phyloP scores from a whole-genome alignment of 2,329 filamentous ascomycete species.

The Penicillium nordicum region DNA sequence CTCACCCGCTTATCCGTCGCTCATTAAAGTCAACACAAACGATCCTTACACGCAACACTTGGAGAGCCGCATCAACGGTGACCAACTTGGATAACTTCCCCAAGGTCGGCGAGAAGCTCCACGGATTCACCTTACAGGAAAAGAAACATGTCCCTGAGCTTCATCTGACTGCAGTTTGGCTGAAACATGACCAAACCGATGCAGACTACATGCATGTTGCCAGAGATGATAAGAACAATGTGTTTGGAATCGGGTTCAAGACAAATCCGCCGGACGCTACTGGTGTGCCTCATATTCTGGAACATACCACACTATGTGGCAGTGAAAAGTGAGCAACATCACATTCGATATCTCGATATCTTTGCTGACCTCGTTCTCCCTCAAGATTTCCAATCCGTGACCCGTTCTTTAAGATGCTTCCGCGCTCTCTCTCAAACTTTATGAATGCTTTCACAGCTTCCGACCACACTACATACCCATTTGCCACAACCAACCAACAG shows the following conservation, averaged over 20 bases:
- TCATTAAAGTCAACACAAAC: slow-evolving; percentile 16
- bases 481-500: slow-evolving; percentile 91
- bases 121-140: slow-evolving; percentile 88
- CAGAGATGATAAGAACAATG: slow-evolving; percentile 95
- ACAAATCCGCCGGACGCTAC: slow-evolving; percentile 97
- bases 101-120: slow-evolving; percentile 75
- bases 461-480: slow-evolving; percentile 96
- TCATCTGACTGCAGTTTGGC: slow-evolving; percentile 82
- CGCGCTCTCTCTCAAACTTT: slow-evolving; percentile 95
- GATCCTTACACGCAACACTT: slow-evolving; percentile 16
- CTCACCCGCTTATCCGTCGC: slow-evolving; percentile 19
- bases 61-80: slow-evolving; percentile 54
- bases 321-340: slow-evolving; percentile 69
- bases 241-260: slow-evolving; percentile 99
- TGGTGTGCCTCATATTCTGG: slow-evolving; percentile 91
- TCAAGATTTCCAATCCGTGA: slow-evolving; percentile 90
- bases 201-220: slow-evolving; percentile 96
- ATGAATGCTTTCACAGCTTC: slow-evolving; percentile 99
- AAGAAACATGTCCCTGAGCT: slow-evolving; percentile 92
- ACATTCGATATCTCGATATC: not conserved
- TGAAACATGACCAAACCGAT: slow-evolving; percentile 91
- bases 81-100: slow-evolving; percentile 75
- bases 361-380: slow-evolving; percentile 11
- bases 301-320: slow-evolving; percentile 94
- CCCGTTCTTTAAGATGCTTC: slow-evolving; percentile 99